A percentile compares a stretch with the other conserved stretches of the same genome.
These are phyloP conservation scores for Mycena venus DNA, from an alignment of 768 basidiomycete species.

Conservation along the genomic window DNA sequence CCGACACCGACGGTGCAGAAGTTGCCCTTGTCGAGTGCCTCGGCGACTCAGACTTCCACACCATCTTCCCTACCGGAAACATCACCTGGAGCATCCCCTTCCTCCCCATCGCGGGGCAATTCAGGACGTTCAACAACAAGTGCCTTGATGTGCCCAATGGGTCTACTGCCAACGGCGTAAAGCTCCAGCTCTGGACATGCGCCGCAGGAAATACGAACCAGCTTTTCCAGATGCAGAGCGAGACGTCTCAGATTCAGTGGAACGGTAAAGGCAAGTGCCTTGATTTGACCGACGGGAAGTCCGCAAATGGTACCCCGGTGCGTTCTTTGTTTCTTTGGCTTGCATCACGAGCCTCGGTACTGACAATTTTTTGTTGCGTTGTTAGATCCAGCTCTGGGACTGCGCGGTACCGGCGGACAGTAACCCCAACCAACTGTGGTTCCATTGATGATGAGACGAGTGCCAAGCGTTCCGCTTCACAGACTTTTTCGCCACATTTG, in stretches of 20 bases:
- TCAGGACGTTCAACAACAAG: constrained; percentile 19
- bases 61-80: constrained; percentile 21
- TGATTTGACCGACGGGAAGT: constrained; percentile 18
- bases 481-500: no score
- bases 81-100: constrained; percentile 25
- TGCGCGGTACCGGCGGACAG: neutral
- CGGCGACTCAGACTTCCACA: constrained; percentile 12
- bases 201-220: constrained; percentile 17
- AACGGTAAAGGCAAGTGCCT: constrained; percentile 14
- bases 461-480: no score
- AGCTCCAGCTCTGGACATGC: constrained; percentile 40
- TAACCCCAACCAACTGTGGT: constrained; percentile 19
- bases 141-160: constrained; percentile 41
- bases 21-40: constrained; percentile 22
- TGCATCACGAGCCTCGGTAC: no score
- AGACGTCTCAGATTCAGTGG: neutral
- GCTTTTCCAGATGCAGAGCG: neutral
- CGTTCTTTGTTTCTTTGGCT: neutral
- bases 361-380: neutral
- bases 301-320: neutral
- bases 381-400: constrained; percentile 16
- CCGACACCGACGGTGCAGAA: neutral
- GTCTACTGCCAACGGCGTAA: constrained; percentile 37
- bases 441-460: no score
- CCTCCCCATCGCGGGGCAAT: neutral